These are phyloP conservation scores for Lipomyces starkeyi DNA, from an alignment of 805 yeast species.

Conservation along the genomic window DNA sequence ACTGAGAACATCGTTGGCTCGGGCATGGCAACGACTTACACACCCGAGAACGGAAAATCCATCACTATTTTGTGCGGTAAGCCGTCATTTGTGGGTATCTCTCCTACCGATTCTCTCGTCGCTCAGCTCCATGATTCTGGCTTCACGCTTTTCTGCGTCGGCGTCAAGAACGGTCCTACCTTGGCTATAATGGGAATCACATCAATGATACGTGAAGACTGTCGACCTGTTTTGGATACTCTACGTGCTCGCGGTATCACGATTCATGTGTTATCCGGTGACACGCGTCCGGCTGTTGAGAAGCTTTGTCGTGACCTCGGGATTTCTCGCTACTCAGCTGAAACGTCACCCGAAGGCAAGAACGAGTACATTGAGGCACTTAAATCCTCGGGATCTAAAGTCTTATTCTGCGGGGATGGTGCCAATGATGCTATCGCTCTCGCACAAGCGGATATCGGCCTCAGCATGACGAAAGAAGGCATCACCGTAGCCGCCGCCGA, in stretches of 20 bases:
- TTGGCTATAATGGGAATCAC: constrained; percentile 23
- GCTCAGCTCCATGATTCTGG: constrained; percentile 6
- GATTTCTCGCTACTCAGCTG: constrained; percentile 21
- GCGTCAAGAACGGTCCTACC: constrained; percentile 10
- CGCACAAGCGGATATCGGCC: constrained; percentile 87
- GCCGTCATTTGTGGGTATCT: constrained; percentile 17
- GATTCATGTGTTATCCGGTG: constrained; percentile 31
- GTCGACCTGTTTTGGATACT: not conserved
- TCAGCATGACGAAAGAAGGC: constrained; percentile 42
- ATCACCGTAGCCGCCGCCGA: constrained; percentile 26
- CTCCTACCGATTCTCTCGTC: constrained; percentile 7
- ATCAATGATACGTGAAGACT: constrained; percentile 15
- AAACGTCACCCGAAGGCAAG: constrained; percentile 28
- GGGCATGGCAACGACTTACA: constrained; percentile 17
- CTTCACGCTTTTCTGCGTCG: constrained; percentile 21
- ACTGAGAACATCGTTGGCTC: constrained; percentile 24
- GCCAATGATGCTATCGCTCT: constrained; percentile 92
- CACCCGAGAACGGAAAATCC: constrained; percentile 1
- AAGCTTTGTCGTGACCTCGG: constrained; percentile 20
- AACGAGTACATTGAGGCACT: constrained; percentile 23
- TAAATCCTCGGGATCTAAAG: constrained; percentile 42
- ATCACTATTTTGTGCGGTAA: constrained; percentile 14
- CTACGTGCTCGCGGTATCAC: constrained; percentile 9
- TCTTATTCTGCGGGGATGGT: constrained; percentile 92
- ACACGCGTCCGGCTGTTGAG: constrained; percentile 16